These are phyloP conservation scores for Dendrocalamus latiflorus DNA, from an alignment of 202 grass and related monocot species.

Conservation along the genomic window DNA sequence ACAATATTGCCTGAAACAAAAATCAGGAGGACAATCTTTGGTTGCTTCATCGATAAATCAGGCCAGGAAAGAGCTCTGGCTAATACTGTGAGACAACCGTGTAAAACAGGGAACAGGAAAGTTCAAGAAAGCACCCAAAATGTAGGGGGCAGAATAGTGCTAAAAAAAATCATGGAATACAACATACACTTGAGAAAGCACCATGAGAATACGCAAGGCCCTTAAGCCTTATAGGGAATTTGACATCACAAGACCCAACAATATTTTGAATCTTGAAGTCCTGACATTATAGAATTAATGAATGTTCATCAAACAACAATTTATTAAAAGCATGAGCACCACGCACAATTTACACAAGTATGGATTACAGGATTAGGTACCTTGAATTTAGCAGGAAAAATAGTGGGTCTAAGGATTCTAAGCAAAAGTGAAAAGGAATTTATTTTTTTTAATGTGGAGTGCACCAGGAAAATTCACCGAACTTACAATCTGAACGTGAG, in stretches of 20 bases:
- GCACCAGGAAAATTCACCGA: not conserved
- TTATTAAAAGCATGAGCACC: not conserved
- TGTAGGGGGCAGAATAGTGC: not conserved
- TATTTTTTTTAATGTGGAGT: not conserved
- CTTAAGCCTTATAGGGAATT: slow-evolving; percentile 92
- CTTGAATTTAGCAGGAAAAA: slow-evolving; percentile 96
- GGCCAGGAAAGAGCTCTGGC: slow-evolving; percentile 81
- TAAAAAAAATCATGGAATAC: not conserved
- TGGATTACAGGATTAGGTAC: slow-evolving; percentile 31
- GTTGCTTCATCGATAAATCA: slow-evolving; percentile 95
- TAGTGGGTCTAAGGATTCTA: too few species aligned
- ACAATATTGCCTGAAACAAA: slow-evolving; percentile 99
- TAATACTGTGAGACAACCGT: slow-evolving; percentile 57
- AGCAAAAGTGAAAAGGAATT: too few species aligned
- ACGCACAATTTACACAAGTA: not conserved
- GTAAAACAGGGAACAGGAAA: slow-evolving; percentile 1
- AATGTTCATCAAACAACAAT: too few species aligned
- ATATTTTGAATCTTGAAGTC: slow-evolving; percentile 99
- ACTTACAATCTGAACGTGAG: slow-evolving; percentile 90
- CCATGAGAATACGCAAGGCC: slow-evolving; percentile 95
- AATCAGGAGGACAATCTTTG: slow-evolving; percentile 92
- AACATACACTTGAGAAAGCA: slow-evolving; percentile 87
- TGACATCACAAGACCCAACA: slow-evolving; percentile 87
- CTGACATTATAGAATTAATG: slow-evolving; percentile 23
- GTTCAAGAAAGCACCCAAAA: not conserved